Evolutionary conservation across 1,284 basidiomycete genomes (phyloP), one percentile per base, ranked within the genome.

Genomic region (Boletus hoseneyae): DNA sequence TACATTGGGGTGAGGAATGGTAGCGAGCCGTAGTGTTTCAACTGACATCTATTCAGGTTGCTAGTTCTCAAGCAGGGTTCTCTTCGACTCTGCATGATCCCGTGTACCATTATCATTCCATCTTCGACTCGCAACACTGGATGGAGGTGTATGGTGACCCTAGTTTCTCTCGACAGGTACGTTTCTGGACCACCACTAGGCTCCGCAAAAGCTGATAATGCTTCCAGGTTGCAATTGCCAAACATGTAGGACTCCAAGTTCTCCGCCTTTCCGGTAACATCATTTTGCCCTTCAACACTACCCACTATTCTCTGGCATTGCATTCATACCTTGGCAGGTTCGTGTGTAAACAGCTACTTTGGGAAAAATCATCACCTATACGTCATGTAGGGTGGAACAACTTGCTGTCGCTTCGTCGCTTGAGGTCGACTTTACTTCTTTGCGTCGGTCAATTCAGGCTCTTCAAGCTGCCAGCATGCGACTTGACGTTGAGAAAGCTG

Each of bases 41-140:
- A 37, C 50, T 61, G 23, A 64, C 30, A n/a, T 38, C 25, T 42
- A 23, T 29, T 6, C 43, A 80, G 78, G 68, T 82, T 44, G 73
- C 82, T 19, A 79, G 79, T 54, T 65, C 73, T 36, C 71, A 83
- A 57, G 70, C 76, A 42, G 79, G 79, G 6, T 85, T 85, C 56
- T 59, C 63, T 2, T 60, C 61, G 6, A 74, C 75, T 16, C 61
- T 62, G 15, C 67, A 68, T 41, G 85, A 88, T 58, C 73, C 89
- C 2, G 80, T 83, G 3, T 89, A 88, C 61, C 87, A 89, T 63
- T 89, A 88, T 61, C 83, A 86, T 65, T 86, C 83, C 9, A 76
- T 90, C 56, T 93, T 83, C 63, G 90, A 93, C 66, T 79, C 80
- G 7, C 76, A 83, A 59, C 70, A 75, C 42, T 93, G 85, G 86